These are phyloP conservation scores for Lablab purpureus DNA, from an alignment of 306 rosid species.

Conservation along the genomic window DNA sequence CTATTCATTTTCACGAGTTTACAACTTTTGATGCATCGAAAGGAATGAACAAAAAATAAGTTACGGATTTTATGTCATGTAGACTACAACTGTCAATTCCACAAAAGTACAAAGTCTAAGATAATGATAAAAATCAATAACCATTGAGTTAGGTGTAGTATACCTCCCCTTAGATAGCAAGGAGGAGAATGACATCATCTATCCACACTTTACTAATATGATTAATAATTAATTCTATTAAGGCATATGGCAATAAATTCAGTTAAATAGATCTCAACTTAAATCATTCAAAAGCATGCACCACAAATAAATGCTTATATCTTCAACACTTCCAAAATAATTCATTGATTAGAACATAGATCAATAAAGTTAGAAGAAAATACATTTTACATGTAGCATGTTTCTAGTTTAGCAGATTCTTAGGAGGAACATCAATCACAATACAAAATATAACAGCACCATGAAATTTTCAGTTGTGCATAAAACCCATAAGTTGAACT, in stretches of 20 bases:
- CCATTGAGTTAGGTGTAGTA: not conserved
- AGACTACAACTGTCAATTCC: not conserved
- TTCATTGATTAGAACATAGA: too few relatives aligned
- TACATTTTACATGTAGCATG: not conserved
- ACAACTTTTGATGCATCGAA: not conserved
- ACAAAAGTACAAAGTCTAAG: not conserved
- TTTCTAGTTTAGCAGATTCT: slow-evolving; percentile 13
- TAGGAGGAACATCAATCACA: slow-evolving; percentile 19
- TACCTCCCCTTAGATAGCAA: not conserved
- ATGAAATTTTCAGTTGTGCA: slow-evolving; percentile 14
- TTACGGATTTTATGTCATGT: slow-evolving; percentile 3
- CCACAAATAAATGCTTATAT: not conserved
- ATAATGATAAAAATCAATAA: not conserved
- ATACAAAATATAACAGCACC: slow-evolving; percentile 9
- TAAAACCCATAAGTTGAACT: slow-evolving; percentile 5
- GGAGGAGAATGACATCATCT: not conserved
- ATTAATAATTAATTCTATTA: not conserved
- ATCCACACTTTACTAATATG: not conserved
- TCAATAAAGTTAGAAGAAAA: too few relatives aligned
- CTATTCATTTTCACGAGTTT: slow-evolving; percentile 1
- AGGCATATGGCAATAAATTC: slow-evolving; percentile 6
- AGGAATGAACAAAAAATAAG: not conserved
- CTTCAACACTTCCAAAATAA: too few relatives aligned
- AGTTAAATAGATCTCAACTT: not conserved
- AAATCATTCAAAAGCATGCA: not conserved